Conservation (phyloP, 1,284 basidiomycete species). For the Cryptococcus jaspeensis region DNA sequence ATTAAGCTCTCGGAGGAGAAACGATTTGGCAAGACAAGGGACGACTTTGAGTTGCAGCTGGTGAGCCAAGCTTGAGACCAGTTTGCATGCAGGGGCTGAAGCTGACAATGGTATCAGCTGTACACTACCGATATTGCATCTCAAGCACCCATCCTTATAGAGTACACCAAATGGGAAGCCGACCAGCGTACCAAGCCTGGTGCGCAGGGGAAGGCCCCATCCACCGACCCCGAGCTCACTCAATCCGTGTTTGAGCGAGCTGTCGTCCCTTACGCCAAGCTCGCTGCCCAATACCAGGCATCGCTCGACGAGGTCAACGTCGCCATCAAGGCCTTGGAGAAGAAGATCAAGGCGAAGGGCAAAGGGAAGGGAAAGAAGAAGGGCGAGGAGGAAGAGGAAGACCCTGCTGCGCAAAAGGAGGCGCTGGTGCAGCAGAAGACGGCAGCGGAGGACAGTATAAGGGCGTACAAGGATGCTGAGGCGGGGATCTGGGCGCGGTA, state of each 20-base stretch:
- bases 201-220: conserved; percentile 19
- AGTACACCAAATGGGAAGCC: conserved; percentile 47
- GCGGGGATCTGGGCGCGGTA: conserved; percentile 43
- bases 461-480: conserved; percentile 41
- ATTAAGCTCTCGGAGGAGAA: conserved; percentile 30
- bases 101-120: background rate
- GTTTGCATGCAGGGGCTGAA: background rate
- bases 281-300: conserved; percentile 56
- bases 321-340: background rate
- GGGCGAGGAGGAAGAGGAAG: conserved; percentile 53
- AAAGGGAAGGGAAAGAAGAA: conserved; percentile 55
- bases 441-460: conserved; percentile 18
- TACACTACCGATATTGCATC: conserved; percentile 17
- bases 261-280: conserved; percentile 56
- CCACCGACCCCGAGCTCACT: conserved; percentile 60
- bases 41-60: conserved; percentile 43
- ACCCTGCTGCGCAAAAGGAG: conserved; percentile 37
- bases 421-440: conserved; percentile 43
- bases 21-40: conserved; percentile 38
- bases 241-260: conserved; percentile 72
- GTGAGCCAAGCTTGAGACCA: conserved; percentile 18
- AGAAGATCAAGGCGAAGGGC: conserved; percentile 22
- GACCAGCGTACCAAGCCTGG: conserved; percentile 58
- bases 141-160: conserved; percentile 24
- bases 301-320: background rate